Conservation (phyloP, 257 asterid species). For the Echium plantagineum region DNA sequence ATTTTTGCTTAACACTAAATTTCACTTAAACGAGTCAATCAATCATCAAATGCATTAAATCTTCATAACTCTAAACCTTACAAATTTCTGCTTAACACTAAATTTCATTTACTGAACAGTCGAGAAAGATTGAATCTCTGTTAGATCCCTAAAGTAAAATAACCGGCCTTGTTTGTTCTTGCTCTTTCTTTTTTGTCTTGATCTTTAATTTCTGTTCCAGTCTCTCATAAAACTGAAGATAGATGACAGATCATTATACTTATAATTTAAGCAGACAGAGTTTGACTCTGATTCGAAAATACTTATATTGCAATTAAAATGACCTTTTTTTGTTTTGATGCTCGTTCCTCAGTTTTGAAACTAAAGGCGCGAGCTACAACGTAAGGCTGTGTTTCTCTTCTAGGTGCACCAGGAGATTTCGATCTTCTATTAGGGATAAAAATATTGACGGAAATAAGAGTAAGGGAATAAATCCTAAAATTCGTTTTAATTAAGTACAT, state of each 20-base stretch:
- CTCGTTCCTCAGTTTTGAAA: slow-evolving; percentile 93
- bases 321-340: slow-evolving; percentile 74
- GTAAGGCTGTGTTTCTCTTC: slow-evolving; percentile 25
- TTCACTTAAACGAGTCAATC: too few relatives aligned
- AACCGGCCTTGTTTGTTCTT: slow-evolving; percentile 44
- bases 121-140: too few relatives aligned
- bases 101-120: too few relatives aligned
- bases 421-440: slow-evolving; percentile 24
- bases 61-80: too few relatives aligned
- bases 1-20: too few relatives aligned
- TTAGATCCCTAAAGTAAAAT: too few relatives aligned
- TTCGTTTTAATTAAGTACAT: too few relatives aligned
- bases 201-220: slow-evolving; percentile 48
- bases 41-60: too few relatives aligned
- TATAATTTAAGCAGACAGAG: background rate
- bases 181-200: slow-evolving; percentile 35
- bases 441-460: too few relatives aligned
- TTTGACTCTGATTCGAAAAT: background rate
- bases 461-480: too few relatives aligned
- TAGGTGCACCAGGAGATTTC: slow-evolving; percentile 23
- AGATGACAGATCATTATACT: slow-evolving; percentile 4
- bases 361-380: slow-evolving; percentile 29
- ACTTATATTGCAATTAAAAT: slow-evolving; percentile 10
- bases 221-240: too few relatives aligned
- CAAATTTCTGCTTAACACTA: too few relatives aligned